Evolutionary conservation across 768 basidiomycete species (phyloP), one percentile per base, ranked within the genome.

Genomic region (Naganishia antarctica): DNA sequence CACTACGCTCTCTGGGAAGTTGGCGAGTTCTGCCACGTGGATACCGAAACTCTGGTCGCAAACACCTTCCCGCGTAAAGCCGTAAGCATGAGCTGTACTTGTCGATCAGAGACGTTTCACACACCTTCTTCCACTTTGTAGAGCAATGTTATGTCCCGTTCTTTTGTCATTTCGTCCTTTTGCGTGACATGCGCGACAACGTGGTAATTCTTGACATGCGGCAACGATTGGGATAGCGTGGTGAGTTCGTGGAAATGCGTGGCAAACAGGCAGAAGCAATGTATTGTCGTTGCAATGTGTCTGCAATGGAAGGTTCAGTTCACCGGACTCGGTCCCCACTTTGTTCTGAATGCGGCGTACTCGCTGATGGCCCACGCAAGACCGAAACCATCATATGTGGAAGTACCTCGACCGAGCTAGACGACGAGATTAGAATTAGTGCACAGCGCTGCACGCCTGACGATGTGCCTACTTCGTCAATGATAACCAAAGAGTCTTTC

Each of bases 321-420:
- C n/a, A n/a, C n/a, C n/a, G n/a, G n/a, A n/a, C n/a, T n/a, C n/a
- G n/a, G n/a, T n/a, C n/a, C n/a, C n/a, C n/a, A n/a, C n/a, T n/a
- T n/a, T n/a, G n/a, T n/a, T n/a, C n/a, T n/a, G n/a, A n/a, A n/a
- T n/a, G n/a, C n/a, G 59, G 64, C 11, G 28, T 76, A 93, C 93
- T 99, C 96, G 58, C 91, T 94, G 70, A 98, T 98, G 0, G 94
- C 91, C 94, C 94, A 99, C 0, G 96, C 96, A 6, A 99, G 82
- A 6, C 93, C 94, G 71, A 97, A 97, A 5, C 94, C 94, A 75
- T 99, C 94, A 69, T 94, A 94, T 0, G 94, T 97, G 0, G 93
- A 96, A 0, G 93, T 96, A 6, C 93, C 92, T 80, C 92, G 81
- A 31, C 94, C 91, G 5, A 98, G 84, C 78, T 68, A 31, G 62